Conservation (phyloP, 331 rosid genomes). For the Quercus lobata region DNA sequence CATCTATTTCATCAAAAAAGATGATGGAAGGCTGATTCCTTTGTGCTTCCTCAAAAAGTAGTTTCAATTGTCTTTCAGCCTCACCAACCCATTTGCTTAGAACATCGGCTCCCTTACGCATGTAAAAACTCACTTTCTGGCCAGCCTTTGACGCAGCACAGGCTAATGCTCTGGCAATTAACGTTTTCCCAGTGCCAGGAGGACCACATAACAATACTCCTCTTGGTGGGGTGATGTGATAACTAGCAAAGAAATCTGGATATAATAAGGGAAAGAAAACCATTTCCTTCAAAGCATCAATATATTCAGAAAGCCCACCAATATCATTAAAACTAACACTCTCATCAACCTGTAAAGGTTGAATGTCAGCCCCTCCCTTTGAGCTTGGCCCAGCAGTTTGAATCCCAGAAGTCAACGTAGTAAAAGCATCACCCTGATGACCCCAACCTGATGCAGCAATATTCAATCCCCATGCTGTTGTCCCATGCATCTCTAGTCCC, state of each 20-base stretch:
- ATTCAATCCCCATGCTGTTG: constrained; percentile 87
- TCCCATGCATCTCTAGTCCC: constrained; percentile 85
- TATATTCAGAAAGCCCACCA: constrained; percentile 92
- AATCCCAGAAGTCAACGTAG: constrained; percentile 77
- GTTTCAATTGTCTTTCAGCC: constrained; percentile 96
- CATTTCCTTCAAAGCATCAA: constrained; percentile 96
- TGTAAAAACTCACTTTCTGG: constrained; percentile 96
- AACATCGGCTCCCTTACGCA: constrained; percentile 99
- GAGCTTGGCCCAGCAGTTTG: constrained; percentile 99
- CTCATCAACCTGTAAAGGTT: constrained; percentile 95
- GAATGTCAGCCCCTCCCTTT: constrained; percentile 98
- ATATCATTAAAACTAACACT: constrained; percentile 92
- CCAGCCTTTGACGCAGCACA: constrained; percentile 99
- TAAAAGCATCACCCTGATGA: constrained; percentile 89
- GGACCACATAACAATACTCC: constrained; percentile 98
- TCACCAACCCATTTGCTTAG: constrained; percentile 99
- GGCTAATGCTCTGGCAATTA: constrained; percentile 95
- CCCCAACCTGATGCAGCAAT: constrained; percentile 99
- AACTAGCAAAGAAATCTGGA: constrained; percentile 97
- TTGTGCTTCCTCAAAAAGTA: constrained; percentile 98
- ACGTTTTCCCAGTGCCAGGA: constrained; percentile 97
- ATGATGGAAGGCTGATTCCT: constrained; percentile 98
- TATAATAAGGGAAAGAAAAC: constrained; percentile 92
- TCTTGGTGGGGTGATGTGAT: constrained; percentile 98
- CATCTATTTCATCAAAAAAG: constrained; percentile 97